Percentiles rank a stretch among this genome's conserved stretches.
phyloP scores from a whole-genome alignment of 257 asterid species.

The Leonotis leonurus region DNA sequence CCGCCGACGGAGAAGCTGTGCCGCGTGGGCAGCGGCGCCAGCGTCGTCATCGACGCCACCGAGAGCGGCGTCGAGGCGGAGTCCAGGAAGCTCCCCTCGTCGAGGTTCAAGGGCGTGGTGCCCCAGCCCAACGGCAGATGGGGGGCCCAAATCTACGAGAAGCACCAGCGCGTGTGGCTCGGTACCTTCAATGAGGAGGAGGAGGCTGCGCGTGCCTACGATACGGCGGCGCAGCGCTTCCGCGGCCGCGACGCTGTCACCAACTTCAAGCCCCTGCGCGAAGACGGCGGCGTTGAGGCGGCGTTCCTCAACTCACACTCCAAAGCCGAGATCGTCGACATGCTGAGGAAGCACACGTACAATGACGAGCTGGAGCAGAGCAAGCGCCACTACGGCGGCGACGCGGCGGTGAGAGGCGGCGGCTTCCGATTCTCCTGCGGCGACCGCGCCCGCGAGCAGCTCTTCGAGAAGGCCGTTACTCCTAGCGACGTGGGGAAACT shows the following conservation, averaged over 20 bases:
- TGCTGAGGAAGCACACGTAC: conserved; percentile 84
- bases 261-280: conserved; percentile 51
- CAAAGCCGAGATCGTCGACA: conserved; percentile 77
- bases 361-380: conserved; percentile 71
- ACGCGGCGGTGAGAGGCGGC: neutral
- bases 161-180: conserved; percentile 84
- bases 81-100: conserved; percentile 22
- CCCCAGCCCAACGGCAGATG: conserved; percentile 93
- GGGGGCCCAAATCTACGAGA: conserved; percentile 95
- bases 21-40: too few relatives aligned
- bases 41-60: too few relatives aligned
- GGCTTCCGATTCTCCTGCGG: neutral
- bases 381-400: conserved; percentile 30
- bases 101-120: conserved; percentile 43
- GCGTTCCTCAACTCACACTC: conserved; percentile 59
- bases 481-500: conserved; percentile 79
- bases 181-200: conserved; percentile 82
- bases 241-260: conserved; percentile 61
- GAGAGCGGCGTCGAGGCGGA: conserved; percentile 31
- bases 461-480: conserved; percentile 81
- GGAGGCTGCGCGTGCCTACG: conserved; percentile 79
- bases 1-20: neutral
- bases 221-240: conserved; percentile 56
- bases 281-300: neutral
- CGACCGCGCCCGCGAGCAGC: conserved; percentile 11